These are phyloP conservation scores for Botrytis cinerea DNA, from an alignment of 2,329 filamentous ascomycete genomes.

Conservation along the genomic window DNA sequence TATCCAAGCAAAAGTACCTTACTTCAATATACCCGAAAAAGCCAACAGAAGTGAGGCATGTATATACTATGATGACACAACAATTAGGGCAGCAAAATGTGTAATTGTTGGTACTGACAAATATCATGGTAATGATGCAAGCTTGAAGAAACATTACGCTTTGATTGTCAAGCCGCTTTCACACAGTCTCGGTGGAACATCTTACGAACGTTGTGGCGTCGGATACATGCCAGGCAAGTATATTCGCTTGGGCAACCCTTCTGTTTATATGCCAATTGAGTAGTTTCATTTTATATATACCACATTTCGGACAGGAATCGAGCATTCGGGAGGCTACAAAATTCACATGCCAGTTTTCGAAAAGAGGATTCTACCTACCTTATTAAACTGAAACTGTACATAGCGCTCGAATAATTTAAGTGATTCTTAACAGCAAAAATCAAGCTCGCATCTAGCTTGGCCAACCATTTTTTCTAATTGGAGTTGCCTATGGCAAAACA, in stretches of 20 bases:
- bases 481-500: background rate
- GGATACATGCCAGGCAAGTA: background rate
- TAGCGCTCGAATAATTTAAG: background rate
- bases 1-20: background rate
- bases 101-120: conserved; percentile 7
- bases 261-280: background rate
- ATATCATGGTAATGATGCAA: background rate
- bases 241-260: background rate
- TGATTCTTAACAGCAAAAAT: background rate
- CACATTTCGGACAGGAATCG: background rate
- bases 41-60: background rate
- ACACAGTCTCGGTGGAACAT: background rate
- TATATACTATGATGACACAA: background rate
- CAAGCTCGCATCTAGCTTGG: background rate
- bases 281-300: background rate
- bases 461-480: accelerated
- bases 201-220: conserved; percentile 9
- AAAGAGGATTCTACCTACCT: background rate
- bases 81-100: background rate
- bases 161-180: conserved; percentile 8
- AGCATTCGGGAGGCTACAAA: too few species aligned
- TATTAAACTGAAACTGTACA: accelerated
- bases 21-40: background rate
- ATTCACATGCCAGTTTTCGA: background rate
- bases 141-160: background rate